Conservation (phyloP, 2,329 filamentous ascomycete species). For the Trichoderma sp. region DNA sequence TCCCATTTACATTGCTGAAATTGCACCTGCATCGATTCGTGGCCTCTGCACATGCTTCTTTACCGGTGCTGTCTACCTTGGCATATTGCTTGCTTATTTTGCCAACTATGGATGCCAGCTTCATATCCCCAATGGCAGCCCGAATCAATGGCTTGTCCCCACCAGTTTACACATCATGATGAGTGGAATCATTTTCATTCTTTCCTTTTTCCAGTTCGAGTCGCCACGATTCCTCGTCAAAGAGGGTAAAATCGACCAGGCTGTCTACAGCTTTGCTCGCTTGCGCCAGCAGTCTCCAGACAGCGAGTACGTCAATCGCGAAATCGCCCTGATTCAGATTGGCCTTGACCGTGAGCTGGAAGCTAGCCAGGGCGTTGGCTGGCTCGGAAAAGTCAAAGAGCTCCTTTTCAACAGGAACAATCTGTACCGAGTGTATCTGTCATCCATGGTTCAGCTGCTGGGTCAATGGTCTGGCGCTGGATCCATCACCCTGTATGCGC, state of each 20-base stretch:
- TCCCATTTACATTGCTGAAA: slow-evolving; percentile 74
- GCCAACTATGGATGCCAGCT: slow-evolving; percentile 65
- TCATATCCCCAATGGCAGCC: slow-evolving; percentile 52
- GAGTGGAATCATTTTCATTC: slow-evolving; percentile 68
- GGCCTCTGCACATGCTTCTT: slow-evolving; percentile 70
- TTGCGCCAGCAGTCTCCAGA: slow-evolving; percentile 63
- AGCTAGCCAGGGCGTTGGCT: slow-evolving; percentile 67
- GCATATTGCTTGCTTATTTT: slow-evolving; percentile 80
- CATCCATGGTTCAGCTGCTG: slow-evolving; percentile 70
- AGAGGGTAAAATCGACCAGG: slow-evolving; percentile 61
- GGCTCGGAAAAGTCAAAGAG: slow-evolving; percentile 68
- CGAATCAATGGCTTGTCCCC: slow-evolving; percentile 65
- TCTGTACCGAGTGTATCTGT: slow-evolving; percentile 72
- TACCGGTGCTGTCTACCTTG: slow-evolving; percentile 67
- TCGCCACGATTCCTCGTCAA: slow-evolving; percentile 74
- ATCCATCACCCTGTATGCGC: slow-evolving; percentile 76
- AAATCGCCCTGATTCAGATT: slow-evolving; percentile 66
- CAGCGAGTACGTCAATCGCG: slow-evolving; percentile 63
- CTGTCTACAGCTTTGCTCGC: slow-evolving; percentile 57
- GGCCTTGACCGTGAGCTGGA: slow-evolving; percentile 73
- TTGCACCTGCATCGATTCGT: slow-evolving; percentile 68
- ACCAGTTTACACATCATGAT: slow-evolving; percentile 80
- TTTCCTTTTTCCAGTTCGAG: slow-evolving; percentile 71
- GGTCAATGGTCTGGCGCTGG: slow-evolving; percentile 75
- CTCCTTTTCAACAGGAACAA: slow-evolving; percentile 70